Evolutionary conservation across 148 eudicot species (phyloP).

Genomic region (Diospyros lotus): DNA sequence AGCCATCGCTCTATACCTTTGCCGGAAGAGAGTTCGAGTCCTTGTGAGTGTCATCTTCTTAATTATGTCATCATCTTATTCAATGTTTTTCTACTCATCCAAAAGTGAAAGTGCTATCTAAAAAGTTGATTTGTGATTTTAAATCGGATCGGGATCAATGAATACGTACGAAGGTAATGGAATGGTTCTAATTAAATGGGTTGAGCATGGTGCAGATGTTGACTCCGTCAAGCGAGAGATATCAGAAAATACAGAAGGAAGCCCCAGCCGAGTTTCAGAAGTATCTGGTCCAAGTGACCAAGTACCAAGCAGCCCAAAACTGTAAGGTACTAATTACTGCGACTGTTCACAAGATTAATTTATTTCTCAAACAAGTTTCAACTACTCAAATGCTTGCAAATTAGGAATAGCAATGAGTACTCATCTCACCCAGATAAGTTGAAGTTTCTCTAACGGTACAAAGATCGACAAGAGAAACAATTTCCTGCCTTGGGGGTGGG

Average conservation of each 20-base stretch:
- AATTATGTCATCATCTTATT: too few species aligned
- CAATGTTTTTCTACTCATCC: too few species aligned
- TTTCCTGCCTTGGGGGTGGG: too few species aligned
- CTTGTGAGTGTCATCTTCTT: slow-evolving; percentile 30
- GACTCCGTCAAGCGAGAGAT: slow-evolving; percentile 79
- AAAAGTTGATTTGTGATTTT: too few species aligned
- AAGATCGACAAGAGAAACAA: too few species aligned
- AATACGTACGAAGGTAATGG: background rate
- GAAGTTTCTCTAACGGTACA: too few species aligned
- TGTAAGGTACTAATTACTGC: slow-evolving; percentile 54
- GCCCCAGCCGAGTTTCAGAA: slow-evolving; percentile 68
- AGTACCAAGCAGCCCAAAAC: slow-evolving; percentile 77
- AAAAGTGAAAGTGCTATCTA: too few species aligned
- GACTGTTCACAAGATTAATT: background rate
- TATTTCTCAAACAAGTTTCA: background rate
- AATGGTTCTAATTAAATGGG: background rate
- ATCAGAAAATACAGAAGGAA: slow-evolving; percentile 78
- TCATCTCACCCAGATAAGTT: background rate
- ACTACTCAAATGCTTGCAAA: background rate
- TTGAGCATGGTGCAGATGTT: slow-evolving; percentile 56
- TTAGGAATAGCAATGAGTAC: too few species aligned
- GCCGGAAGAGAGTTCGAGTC: slow-evolving; percentile 46
- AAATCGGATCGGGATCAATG: too few species aligned
- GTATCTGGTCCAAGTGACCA: slow-evolving; percentile 81
- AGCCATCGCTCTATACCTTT: slow-evolving; percentile 75